Base-by-base conservation (phyloP, 352 stramenopile species). In the Globisporangium lucens region DNA sequence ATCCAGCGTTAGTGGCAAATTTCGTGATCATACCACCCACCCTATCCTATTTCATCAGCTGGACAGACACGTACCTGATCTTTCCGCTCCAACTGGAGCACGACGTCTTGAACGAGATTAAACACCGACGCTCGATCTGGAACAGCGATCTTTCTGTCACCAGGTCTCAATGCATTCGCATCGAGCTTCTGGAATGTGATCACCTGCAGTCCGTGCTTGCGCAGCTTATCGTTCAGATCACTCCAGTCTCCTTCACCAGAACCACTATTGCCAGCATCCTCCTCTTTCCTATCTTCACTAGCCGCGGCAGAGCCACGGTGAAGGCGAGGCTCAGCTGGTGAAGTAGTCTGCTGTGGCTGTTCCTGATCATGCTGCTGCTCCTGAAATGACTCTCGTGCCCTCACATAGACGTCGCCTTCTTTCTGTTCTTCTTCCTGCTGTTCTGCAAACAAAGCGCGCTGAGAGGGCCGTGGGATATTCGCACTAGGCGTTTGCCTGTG, bases 41-140 rank as follows among this genome's bases (percentile, higher is more conserved):
- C 13, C 2, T 12, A 15, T 43, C 12, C 7, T 24, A 33, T 59
- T 6, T 8, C n/a, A 27, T 29, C 8, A 30, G 36, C 22, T 15
- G 30, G 30, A 33, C 30, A 33, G 30, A 27, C 17, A 59, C 58
- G 10, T 65, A 92, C 85, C 79, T 92, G 73, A 29, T 91, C 88
- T 47, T 92, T 92, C 35, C 76, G 71, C 24, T 88, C 77, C 9
- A 92, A 66, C 53, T 92, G 82, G 17, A 80, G 67, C 0, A 78
- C 65, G 57, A 91, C 77, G 20, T 91, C 84, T 17, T 94, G 82
- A 9, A 94, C 77, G 15, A 89, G 65, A 47, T 68, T 78, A 30
- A 88, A 81, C 0, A 92, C 66, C 6, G 85, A 91, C 4, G 73
- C 67, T 12, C 73, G 69, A 3, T 85, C 77, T 20, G 85, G 85